Evolutionary conservation across 306 rosid species (phyloP).

Genomic region (Bauhinia variegata): DNA sequence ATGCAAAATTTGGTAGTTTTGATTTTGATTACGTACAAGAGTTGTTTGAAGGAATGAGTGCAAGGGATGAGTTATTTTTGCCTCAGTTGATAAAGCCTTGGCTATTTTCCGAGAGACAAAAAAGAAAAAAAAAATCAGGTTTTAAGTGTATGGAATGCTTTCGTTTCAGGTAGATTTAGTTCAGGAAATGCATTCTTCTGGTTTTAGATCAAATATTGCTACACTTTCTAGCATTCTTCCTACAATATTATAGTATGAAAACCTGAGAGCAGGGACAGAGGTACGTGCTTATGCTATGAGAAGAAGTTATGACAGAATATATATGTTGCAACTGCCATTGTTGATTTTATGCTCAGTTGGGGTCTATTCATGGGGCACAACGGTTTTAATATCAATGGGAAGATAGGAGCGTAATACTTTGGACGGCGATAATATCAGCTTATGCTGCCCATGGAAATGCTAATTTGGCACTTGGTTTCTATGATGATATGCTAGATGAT

Average conservation of each 20-base stretch:
- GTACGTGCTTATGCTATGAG: conserved; percentile 73
- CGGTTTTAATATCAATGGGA: conserved; percentile 58
- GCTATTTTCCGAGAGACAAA: conserved; percentile 52
- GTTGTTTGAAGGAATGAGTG: conserved; percentile 67
- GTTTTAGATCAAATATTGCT: conserved; percentile 65
- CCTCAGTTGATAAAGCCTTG: conserved; percentile 68
- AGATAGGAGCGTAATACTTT: conserved; percentile 61
- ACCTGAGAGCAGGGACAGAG: conserved; percentile 73
- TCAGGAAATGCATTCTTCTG: conserved; percentile 58
- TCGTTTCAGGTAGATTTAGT: conserved; percentile 70
- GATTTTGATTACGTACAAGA: conserved; percentile 77
- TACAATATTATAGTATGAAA: conserved; percentile 53
- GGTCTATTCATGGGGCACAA: conserved; percentile 63
- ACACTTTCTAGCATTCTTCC: conserved; percentile 79
- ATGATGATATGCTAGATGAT: conserved; percentile 55
- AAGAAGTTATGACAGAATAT: conserved; percentile 58
- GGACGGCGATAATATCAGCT: conserved; percentile 86
- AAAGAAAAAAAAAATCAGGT: conserved; percentile 49
- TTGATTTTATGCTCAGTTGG: conserved; percentile 78
- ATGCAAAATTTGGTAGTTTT: conserved; percentile 82
- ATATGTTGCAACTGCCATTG: conserved; percentile 68
- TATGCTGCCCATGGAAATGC: conserved; percentile 80
- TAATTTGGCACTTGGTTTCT: conserved; percentile 54
- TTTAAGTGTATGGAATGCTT: conserved; percentile 72
- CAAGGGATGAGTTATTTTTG: conserved; percentile 68